phyloP scores from a whole-genome alignment of 768 basidiomycete genomes.

The Lyophyllum semitale region DNA sequence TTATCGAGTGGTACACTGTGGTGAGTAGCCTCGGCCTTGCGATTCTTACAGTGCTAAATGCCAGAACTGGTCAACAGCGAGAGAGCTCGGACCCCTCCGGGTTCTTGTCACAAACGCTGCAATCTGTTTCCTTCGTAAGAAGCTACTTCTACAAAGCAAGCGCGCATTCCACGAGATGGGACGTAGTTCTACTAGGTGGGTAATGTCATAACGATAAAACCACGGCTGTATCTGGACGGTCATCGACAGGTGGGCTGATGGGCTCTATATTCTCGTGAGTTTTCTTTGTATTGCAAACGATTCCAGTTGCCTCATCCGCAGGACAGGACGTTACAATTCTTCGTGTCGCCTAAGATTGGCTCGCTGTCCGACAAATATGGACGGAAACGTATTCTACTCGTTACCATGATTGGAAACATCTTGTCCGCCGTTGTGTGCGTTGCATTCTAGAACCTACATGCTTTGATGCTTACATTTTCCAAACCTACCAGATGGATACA shows the following conservation, averaged over 20 bases:
- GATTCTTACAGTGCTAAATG: conserved; percentile 3
- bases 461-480: conserved; percentile 1
- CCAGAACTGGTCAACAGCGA: conserved; percentile 45
- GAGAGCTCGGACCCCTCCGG: conserved; percentile 72
- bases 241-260: conserved; percentile 73
- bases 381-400: conserved; percentile 77
- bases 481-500: conserved; percentile 70
- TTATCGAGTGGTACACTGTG: conserved; percentile 89
- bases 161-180: conserved; percentile 79
- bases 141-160: conserved; percentile 62
- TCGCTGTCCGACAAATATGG: conserved; percentile 89
- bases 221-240: background rate
- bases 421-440: conserved; percentile 83
- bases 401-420: conserved; percentile 93
- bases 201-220: background rate
- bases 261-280: conserved; percentile 91
- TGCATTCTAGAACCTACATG: background rate
- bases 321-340: conserved; percentile 75
- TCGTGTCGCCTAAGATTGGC: conserved; percentile 83
- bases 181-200: conserved; percentile 87
- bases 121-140: conserved; percentile 66
- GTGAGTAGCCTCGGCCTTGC: conserved; percentile 39
- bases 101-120: conserved; percentile 72
- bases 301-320: conserved; percentile 31
- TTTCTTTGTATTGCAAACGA: conserved; percentile 6